A percentile compares a stretch with the other conserved stretches of the same genome.
These are phyloP conservation scores for Fraxinus baroniana DNA, from an alignment of 305 asterid genomes.

Conservation along the genomic window DNA sequence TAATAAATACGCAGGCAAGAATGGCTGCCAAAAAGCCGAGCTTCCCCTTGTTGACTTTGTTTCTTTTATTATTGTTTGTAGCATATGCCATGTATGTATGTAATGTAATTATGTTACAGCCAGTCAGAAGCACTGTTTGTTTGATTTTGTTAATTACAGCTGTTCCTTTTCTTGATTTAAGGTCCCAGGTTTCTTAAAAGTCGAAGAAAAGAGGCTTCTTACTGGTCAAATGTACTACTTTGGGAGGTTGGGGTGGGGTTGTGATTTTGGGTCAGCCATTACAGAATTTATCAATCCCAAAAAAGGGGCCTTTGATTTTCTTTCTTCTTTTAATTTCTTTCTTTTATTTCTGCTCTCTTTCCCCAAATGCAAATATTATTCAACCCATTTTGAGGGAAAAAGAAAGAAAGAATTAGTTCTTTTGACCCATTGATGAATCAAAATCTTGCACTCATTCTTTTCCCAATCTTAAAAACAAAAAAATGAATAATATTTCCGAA, in stretches of 20 bases:
- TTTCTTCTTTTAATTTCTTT: background rate
- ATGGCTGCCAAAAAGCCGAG: conserved; percentile 45
- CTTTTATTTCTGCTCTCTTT: background rate
- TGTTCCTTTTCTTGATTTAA: conserved; percentile 19
- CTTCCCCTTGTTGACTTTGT: conserved; percentile 63
- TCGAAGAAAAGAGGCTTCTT: conserved; percentile 6
- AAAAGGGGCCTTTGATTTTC: conserved; percentile 12
- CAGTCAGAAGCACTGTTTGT: conserved; percentile 33
- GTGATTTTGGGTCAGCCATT: conserved; percentile 30
- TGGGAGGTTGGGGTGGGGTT: background rate
- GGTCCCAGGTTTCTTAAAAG: conserved; percentile 16
- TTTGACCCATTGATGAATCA: background rate
- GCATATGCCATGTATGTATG: conserved; percentile 17
- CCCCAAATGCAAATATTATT: background rate
- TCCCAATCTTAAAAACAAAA: background rate
- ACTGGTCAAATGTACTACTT: conserved; percentile 18
- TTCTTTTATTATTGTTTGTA: conserved; percentile 24
- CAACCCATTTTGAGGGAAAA: background rate
- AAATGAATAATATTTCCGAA: background rate
- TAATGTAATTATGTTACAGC: conserved; percentile 31
- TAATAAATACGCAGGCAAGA: conserved; percentile 39
- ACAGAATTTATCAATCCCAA: conserved; percentile 26
- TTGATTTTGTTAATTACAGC: conserved; percentile 27
- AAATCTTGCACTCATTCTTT: background rate
- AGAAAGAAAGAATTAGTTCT: background rate